phyloP scores from a whole-genome alignment of 352 stramenopile genomes.

The Globisporangium camurandrum region DNA sequence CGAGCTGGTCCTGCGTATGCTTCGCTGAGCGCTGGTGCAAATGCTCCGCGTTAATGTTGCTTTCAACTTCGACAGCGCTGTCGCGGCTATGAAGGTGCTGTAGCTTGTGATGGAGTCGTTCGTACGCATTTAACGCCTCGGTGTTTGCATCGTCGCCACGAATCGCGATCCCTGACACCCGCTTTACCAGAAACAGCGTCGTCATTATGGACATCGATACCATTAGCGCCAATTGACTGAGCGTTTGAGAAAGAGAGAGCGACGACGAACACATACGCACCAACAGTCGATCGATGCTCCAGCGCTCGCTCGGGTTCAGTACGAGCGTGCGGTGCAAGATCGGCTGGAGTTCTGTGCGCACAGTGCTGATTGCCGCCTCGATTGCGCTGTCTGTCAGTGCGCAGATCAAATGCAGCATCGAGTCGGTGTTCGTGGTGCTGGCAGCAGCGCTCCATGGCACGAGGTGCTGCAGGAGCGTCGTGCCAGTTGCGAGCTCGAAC shows the following conservation, averaged over 20 bases:
- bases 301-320: constrained; percentile 37
- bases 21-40: constrained; percentile 29
- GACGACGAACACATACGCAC: constrained; percentile 10
- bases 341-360: constrained; percentile 21
- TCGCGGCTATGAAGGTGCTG: too few relatives aligned
- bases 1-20: constrained; percentile 48
- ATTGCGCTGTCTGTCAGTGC: constrained; percentile 47
- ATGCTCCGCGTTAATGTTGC: too few relatives aligned
- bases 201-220: too few relatives aligned
- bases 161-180: neutral
- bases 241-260: neutral
- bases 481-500: constrained; percentile 41
- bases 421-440: constrained; percentile 21
- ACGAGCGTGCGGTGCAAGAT: constrained; percentile 39
- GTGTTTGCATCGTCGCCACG: neutral
- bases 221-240: too few relatives aligned
- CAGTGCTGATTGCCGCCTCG: constrained; percentile 21
- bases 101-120: constrained; percentile 16
- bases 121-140: neutral
- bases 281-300: constrained; percentile 37
- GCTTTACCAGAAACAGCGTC: too few relatives aligned
- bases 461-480: constrained; percentile 30
- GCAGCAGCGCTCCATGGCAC: constrained; percentile 39
- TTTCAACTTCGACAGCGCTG: too few relatives aligned
- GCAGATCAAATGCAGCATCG: constrained; percentile 47